These are phyloP conservation scores for Podospora conica DNA, from an alignment of 495 filamentous ascomycete genomes.

Conservation along the genomic window DNA sequence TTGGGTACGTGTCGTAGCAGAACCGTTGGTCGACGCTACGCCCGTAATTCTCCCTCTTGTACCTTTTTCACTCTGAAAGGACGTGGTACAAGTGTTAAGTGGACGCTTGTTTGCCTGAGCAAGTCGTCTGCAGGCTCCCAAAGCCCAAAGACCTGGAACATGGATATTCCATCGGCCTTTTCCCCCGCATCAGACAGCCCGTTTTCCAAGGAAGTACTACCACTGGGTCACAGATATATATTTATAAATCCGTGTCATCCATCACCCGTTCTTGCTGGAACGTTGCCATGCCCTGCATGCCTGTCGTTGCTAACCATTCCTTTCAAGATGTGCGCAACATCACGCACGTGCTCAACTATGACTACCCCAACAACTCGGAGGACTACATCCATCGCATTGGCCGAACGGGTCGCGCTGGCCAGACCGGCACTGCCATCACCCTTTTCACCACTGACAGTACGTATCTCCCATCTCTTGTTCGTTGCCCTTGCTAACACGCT, in stretches of 20 bases:
- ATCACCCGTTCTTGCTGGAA: slow-evolving; percentile 46
- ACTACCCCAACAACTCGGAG: slow-evolving; percentile 99
- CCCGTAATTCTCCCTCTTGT: slow-evolving; percentile 68
- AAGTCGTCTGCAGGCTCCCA: slow-evolving; percentile 51
- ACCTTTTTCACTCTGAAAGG: slow-evolving; percentile 35
- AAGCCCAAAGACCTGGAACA: slow-evolving; percentile 63
- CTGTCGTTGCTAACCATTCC: slow-evolving; percentile 68
- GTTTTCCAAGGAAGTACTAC: slow-evolving; percentile 52
- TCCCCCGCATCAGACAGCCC: slow-evolving; percentile 48
- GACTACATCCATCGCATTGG: slow-evolving; percentile 99
- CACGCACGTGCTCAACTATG: slow-evolving; percentile 99
- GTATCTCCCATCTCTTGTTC: slow-evolving; percentile 32
- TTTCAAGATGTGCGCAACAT: slow-evolving; percentile 98
- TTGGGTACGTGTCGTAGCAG: slow-evolving; percentile 78
- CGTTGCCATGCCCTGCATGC: slow-evolving; percentile 47
- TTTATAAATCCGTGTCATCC: slow-evolving; percentile 43
- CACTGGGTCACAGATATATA: slow-evolving; percentile 59
- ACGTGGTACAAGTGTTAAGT: slow-evolving; percentile 66
- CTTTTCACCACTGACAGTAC: slow-evolving; percentile 98
- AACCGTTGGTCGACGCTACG: slow-evolving; percentile 50
- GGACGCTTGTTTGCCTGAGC: slow-evolving; percentile 63
- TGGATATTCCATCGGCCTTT: slow-evolving; percentile 49
- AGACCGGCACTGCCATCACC: slow-evolving; percentile 88
- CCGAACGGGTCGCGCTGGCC: slow-evolving; percentile 92
- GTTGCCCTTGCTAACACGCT: slow-evolving; percentile 27